Evolutionary conservation across 1,284 basidiomycete genomes (phyloP).

Genomic region (Rhodotorula mucilaginosa): DNA sequence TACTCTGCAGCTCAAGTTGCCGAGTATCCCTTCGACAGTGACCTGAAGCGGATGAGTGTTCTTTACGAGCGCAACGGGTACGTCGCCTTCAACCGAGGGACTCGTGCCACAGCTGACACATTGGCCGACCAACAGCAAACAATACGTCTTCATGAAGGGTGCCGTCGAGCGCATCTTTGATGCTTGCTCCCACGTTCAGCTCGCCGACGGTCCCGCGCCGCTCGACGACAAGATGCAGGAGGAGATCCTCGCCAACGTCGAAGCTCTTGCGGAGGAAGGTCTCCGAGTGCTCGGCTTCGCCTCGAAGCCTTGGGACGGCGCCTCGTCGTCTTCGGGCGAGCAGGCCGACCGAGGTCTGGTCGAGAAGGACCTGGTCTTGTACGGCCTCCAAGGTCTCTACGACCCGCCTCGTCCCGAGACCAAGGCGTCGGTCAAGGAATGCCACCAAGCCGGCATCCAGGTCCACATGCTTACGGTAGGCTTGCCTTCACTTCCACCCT

Average conservation of each 20-base stretch:
- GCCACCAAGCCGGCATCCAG: slow-evolving; percentile 63
- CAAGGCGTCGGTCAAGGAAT: slow-evolving; percentile 61
- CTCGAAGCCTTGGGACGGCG: slow-evolving; percentile 41
- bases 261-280: slow-evolving; percentile 60
- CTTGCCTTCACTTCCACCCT: not conserved
- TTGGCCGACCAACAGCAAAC: slow-evolving; percentile 20
- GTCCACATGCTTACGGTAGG: slow-evolving; percentile 51
- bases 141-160: slow-evolving; percentile 58
- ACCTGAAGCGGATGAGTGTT: slow-evolving; percentile 63
- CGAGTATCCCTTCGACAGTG: slow-evolving; percentile 57
- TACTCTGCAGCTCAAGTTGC: slow-evolving; percentile 43
- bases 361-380: slow-evolving; percentile 61
- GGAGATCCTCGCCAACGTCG: slow-evolving; percentile 56
- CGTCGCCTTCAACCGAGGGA: not conserved
- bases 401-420: slow-evolving; percentile 69
- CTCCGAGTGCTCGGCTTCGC: slow-evolving; percentile 55
- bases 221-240: slow-evolving; percentile 51
- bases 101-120: not conserved
- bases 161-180: slow-evolving; percentile 64
- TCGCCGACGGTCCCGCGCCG: slow-evolving; percentile 42
- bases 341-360: slow-evolving; percentile 54
- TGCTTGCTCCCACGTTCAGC: slow-evolving; percentile 52
- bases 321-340: slow-evolving; percentile 14
- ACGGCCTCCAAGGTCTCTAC: slow-evolving; percentile 65
- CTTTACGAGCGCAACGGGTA: slow-evolving; percentile 49